Percentiles rank a stretch among this genome's conserved stretches.
Conservation (phyloP, 345 rosid genomes). For the Eucalyptus caleyi region DNA sequence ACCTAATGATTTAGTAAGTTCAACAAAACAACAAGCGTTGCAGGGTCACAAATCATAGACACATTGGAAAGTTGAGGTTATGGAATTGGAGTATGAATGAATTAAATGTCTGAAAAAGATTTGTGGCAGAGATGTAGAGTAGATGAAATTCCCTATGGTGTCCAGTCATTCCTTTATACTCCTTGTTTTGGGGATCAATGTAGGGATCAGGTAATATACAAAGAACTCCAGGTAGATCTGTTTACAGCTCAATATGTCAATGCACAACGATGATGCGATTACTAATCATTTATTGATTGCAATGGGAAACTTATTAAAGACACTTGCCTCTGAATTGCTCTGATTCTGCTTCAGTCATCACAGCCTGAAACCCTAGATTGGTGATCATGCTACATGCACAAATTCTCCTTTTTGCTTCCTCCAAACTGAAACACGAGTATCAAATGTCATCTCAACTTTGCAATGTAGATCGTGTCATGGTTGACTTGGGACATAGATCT, state of each 20-base stretch:
- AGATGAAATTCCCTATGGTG: no score
- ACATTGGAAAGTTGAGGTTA: neutral
- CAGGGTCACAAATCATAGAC: neutral
- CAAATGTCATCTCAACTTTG: neutral
- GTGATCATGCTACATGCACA: neutral
- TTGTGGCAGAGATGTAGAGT: neutral
- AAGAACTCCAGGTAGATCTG: no score
- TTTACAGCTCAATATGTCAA: no score
- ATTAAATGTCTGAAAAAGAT: neutral
- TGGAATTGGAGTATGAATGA: neutral
- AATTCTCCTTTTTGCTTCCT: neutral
- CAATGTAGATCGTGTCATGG: neutral
- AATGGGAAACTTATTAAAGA: neutral
- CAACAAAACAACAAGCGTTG: fast-evolving
- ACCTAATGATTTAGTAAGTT: neutral
- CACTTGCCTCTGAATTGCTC: neutral
- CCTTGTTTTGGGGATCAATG: neutral
- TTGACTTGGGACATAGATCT: slow-evolving; percentile 31
- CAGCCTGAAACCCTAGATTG: neutral
- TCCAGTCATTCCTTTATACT: neutral
- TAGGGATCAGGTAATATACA: fast-evolving
- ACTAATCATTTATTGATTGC: neutral
- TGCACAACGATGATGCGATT: no score
- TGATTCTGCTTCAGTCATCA: neutral
- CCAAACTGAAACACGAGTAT: no score